These are phyloP conservation scores for Furcasterigmium furcatum DNA, from an alignment of 2,329 filamentous ascomycete genomes.

Conservation along the genomic window DNA sequence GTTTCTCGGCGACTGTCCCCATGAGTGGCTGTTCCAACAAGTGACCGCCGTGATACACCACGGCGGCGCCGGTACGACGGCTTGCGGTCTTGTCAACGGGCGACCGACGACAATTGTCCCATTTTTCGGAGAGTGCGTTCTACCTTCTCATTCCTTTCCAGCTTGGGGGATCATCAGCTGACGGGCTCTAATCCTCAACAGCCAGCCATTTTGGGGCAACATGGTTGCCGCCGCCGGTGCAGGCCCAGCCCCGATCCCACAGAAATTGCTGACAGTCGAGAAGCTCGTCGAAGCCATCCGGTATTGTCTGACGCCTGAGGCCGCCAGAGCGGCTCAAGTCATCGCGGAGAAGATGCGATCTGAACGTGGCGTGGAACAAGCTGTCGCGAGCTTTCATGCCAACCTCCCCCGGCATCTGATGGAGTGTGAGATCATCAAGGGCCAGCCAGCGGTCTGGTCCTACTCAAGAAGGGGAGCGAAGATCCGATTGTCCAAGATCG, in stretches of 20 bases:
- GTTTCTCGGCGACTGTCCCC: conserved; percentile 70
- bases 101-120: conserved; percentile 73
- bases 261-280: conserved; percentile 26
- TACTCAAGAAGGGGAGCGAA: conserved; percentile 16
- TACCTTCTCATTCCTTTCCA: too few relatives aligned
- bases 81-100: conserved; percentile 66
- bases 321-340: conserved; percentile 49
- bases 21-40: conserved; percentile 72
- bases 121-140: conserved; percentile 66
- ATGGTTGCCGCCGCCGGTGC: conserved; percentile 34
- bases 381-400: conserved; percentile 61
- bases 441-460: conserved; percentile 62
- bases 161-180: background rate
- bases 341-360: conserved; percentile 58
- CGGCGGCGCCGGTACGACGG: conserved; percentile 72
- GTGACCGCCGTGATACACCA: conserved; percentile 63
- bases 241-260: conserved; percentile 28
- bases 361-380: conserved; percentile 65
- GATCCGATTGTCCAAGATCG: conserved; percentile 45
- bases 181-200: background rate
- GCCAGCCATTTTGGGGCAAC: conserved; percentile 34
- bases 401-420: conserved; percentile 47
- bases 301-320: conserved; percentile 51
- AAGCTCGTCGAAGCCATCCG: conserved; percentile 29
- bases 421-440: conserved; percentile 63